Conservation (phyloP, 768 basidiomycete genomes). For the Rhodotorula paludigena region DNA sequence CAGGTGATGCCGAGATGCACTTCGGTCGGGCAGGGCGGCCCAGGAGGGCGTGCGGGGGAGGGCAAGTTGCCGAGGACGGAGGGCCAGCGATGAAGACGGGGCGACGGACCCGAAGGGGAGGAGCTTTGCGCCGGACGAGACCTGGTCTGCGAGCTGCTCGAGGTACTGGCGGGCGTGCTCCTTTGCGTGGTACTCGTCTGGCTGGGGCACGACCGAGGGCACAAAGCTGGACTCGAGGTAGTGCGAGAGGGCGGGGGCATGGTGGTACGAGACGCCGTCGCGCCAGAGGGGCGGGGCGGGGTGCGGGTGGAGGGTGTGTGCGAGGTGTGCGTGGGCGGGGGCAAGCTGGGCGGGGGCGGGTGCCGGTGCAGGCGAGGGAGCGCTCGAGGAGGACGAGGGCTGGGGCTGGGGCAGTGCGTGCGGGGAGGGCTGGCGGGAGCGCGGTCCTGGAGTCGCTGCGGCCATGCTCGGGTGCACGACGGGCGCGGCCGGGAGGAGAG, state of each 20-base stretch:
- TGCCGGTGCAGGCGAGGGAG: neutral
- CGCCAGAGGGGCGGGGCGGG: neutral
- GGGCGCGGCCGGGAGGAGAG: too few relatives aligned
- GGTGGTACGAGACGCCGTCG: slow-evolving; percentile 4
- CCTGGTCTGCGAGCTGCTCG: slow-evolving; percentile 88
- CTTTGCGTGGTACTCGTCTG: slow-evolving; percentile 57
- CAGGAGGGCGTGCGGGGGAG: neutral
- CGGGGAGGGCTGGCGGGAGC: too few relatives aligned
- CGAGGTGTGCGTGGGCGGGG: neutral
- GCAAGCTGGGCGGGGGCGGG: neutral
- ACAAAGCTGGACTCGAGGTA: slow-evolving; percentile 39
- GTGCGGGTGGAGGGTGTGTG: neutral
- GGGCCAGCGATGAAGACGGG: neutral
- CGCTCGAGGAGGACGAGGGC: neutral
- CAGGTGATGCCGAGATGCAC: too few relatives aligned
- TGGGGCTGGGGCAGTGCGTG: too few relatives aligned
- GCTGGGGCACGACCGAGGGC: slow-evolving; percentile 40
- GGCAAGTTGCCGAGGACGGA: neutral
- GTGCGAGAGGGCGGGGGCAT: slow-evolving; percentile 37
- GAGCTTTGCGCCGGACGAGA: slow-evolving; percentile 84
- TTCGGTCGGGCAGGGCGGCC: too few relatives aligned
- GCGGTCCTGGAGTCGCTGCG: too few relatives aligned
- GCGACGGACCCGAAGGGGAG: slow-evolving; percentile 68
- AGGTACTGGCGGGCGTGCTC: slow-evolving; percentile 92
- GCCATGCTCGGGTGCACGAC: too few relatives aligned